phyloP scores from a whole-genome alignment of 192 early-diverging fungal genomes.

The Lobosporangium transversale region DNA sequence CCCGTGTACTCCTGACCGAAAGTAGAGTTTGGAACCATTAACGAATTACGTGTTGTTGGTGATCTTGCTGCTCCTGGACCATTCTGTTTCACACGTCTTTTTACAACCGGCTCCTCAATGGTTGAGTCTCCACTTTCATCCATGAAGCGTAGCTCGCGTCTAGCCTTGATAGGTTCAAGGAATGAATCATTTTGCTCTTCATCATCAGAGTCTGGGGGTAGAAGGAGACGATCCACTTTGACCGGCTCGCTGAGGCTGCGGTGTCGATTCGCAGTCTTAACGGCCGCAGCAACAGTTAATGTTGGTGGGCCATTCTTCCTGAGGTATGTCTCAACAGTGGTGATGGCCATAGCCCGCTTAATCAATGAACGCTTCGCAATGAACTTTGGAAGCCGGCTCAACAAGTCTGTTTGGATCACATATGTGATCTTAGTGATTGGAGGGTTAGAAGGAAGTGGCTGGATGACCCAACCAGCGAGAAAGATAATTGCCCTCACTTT shows the following conservation, averaged over 20 bases:
- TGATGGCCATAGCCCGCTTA: conserved; percentile 61
- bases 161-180: conserved; percentile 11
- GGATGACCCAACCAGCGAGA: conserved; percentile 66
- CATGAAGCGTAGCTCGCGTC: background rate
- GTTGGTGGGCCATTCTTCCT: conserved; percentile 54
- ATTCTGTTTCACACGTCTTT: background rate
- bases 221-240: conserved; percentile 21
- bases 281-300: background rate
- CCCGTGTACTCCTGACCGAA: conserved; percentile 44
- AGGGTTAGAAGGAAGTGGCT: conserved; percentile 57
- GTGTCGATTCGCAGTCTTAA: background rate
- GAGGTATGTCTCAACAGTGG: conserved; percentile 58
- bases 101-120: conserved; percentile 1
- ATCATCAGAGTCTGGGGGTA: conserved; percentile 31
- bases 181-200: conserved; percentile 1
- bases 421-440: conserved; percentile 63
- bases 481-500: conserved; percentile 54
- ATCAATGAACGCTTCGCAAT: conserved; percentile 61
- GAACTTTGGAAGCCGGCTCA: conserved; percentile 63
- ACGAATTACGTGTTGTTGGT: conserved; percentile 14
- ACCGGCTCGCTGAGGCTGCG: conserved; percentile 44
- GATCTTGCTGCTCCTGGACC: background rate
- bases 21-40: conserved; percentile 3
- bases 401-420: conserved; percentile 61
- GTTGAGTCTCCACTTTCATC: conserved; percentile 3